Evolutionary conservation across 257 asterid species (phyloP).

Genomic region (Perilla frutescens): DNA sequence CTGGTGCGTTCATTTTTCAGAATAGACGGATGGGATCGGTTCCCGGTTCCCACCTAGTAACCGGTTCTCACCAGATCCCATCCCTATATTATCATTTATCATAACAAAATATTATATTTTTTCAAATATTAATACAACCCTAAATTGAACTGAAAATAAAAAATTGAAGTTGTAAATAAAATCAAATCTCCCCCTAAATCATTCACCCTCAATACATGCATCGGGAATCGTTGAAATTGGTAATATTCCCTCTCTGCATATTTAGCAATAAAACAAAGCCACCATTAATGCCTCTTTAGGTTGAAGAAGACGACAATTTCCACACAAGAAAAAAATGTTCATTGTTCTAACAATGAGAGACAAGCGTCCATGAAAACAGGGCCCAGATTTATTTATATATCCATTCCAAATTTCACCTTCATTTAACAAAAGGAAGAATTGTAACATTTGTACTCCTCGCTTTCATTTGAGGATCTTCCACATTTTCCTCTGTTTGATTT

Average conservation of each 20-base stretch:
- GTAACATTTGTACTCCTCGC: neutral
- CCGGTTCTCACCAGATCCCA: too few relatives aligned
- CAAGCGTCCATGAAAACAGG: conserved; percentile 31
- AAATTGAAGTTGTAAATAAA: too few relatives aligned
- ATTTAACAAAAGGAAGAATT: neutral
- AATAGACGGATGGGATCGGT: too few relatives aligned
- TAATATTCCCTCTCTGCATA: neutral
- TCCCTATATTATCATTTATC: too few relatives aligned
- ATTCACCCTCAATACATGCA: conserved; percentile 29
- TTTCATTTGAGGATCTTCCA: too few relatives aligned
- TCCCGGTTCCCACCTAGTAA: too few relatives aligned
- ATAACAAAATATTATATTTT: too few relatives aligned
- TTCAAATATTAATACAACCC: too few relatives aligned
- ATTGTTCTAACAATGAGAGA: conserved; percentile 25
- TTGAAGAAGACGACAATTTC: conserved; percentile 3
- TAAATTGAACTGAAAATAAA: too few relatives aligned
- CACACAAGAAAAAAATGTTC: neutral
- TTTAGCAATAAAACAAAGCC: conserved; percentile 9
- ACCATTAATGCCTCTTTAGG: neutral
- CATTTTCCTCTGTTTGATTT: neutral
- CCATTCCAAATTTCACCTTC: neutral
- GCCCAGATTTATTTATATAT: neutral
- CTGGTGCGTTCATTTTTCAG: too few relatives aligned
- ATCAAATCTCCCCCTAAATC: too few relatives aligned
- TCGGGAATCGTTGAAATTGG: conserved; percentile 17